Evolutionary conservation across 257 asterid species (phyloP).

Genomic region (Solanum etuberosum): DNA sequence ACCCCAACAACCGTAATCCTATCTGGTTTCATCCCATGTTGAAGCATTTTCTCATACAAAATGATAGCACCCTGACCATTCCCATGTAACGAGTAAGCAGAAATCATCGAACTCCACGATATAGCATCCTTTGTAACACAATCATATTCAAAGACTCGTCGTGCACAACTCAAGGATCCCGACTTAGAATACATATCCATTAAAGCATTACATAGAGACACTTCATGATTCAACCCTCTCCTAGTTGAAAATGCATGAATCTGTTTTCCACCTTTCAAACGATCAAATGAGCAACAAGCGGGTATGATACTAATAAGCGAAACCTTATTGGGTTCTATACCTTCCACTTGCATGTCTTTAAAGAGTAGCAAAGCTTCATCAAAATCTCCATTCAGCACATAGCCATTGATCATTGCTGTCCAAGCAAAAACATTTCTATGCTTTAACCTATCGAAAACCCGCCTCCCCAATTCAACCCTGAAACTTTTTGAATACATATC

Average conservation of each 20-base stretch:
- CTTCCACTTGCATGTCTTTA: slow-evolving; percentile 38
- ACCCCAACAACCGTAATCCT: slow-evolving; percentile 32
- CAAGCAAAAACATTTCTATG: slow-evolving; percentile 41
- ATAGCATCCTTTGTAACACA: slow-evolving; percentile 37
- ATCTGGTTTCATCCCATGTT: slow-evolving; percentile 37
- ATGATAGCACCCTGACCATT: slow-evolving; percentile 35
- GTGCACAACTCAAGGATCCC: slow-evolving; percentile 41
- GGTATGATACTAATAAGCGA: slow-evolving; percentile 48
- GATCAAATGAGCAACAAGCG: slow-evolving; percentile 33
- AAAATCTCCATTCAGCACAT: slow-evolving; percentile 24
- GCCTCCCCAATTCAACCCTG: slow-evolving; percentile 29
- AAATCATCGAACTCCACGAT: slow-evolving; percentile 61
- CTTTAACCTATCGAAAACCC: slow-evolving; percentile 32
- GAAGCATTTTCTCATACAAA: slow-evolving; percentile 39
- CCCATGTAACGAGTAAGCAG: slow-evolving; percentile 52
- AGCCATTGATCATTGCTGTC: slow-evolving; percentile 65
- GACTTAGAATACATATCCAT: slow-evolving; percentile 48
- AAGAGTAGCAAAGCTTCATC: slow-evolving; percentile 45
- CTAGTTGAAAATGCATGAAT: slow-evolving; percentile 54
- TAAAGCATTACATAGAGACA: slow-evolving; percentile 43
- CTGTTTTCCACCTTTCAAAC: slow-evolving; percentile 53
- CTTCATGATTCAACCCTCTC: slow-evolving; percentile 24
- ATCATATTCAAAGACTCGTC: slow-evolving; percentile 32
- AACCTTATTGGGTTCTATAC: slow-evolving; percentile 46
- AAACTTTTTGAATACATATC: slow-evolving; percentile 49